Percentiles rank a stretch among this genome's conserved stretches.
phyloP scores from a whole-genome alignment of 768 basidiomycete genomes.

The Infundibulicybe gibba region DNA sequence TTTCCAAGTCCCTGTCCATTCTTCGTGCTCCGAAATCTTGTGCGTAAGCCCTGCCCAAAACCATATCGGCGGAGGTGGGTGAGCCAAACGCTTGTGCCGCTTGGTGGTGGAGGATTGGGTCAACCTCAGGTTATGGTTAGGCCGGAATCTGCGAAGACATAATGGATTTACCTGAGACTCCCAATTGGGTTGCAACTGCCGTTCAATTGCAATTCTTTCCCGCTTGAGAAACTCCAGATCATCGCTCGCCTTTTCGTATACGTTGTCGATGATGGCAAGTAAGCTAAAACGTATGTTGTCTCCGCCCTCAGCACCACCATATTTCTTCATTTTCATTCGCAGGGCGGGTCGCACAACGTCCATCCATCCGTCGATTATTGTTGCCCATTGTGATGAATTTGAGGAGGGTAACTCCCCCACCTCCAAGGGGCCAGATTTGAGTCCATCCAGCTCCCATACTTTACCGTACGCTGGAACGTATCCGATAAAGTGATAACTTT shows the following conservation, averaged over 20 bases:
- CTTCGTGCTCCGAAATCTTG: conserved; percentile 41
- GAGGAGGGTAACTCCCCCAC: conserved; percentile 48
- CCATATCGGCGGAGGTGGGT: neutral
- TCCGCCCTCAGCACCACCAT: conserved; percentile 40
- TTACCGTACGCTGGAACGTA: conserved; percentile 60
- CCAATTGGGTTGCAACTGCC: conserved; percentile 36
- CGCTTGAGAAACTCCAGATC: conserved; percentile 50
- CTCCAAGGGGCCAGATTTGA: conserved; percentile 59
- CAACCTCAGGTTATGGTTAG: conserved; percentile 27
- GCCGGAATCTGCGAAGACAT: neutral
- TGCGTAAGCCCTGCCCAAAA: conserved; percentile 30
- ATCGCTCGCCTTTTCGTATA: conserved; percentile 45
- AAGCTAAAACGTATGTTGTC: conserved; percentile 56
- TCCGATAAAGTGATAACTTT: conserved; percentile 62
- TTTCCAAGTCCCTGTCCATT: conserved; percentile 36
- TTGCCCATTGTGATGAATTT: conserved; percentile 6
- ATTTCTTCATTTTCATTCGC: conserved; percentile 58
- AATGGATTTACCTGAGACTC: conserved; percentile 27
- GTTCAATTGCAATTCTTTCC: conserved; percentile 41
- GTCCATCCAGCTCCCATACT: conserved; percentile 70
- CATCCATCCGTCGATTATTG: conserved; percentile 38
- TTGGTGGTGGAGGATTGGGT: conserved; percentile 26
- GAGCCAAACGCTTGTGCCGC: conserved; percentile 25
- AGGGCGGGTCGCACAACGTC: conserved; percentile 58
- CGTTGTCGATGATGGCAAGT: conserved; percentile 55